A percentile compares a stretch with the other conserved stretches of the same genome.
Conservation (phyloP, 2,329 filamentous ascomycete species). For the Stachybotrys chartarum region DNA sequence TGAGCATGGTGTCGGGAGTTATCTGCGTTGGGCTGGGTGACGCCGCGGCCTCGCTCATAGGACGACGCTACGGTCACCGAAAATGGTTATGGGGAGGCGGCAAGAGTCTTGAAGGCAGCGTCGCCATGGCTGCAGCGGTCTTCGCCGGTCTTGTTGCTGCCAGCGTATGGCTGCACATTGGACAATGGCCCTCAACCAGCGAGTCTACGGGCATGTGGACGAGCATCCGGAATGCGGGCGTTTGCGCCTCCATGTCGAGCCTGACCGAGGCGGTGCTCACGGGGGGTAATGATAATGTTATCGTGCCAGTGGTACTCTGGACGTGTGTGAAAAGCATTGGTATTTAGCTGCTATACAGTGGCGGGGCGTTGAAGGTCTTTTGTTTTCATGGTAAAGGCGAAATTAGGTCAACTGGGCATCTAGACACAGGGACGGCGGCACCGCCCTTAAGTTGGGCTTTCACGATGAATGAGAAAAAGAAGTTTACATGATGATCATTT, state of each 20-base stretch:
- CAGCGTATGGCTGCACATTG: slow-evolving; percentile 67
- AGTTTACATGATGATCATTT: neutral
- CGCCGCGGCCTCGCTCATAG: slow-evolving; percentile 84
- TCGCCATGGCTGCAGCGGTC: slow-evolving; percentile 78
- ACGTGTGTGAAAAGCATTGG: slow-evolving; percentile 75
- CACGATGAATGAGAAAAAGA: neutral
- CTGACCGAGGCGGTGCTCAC: slow-evolving; percentile 92
- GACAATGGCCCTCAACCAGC: slow-evolving; percentile 59
- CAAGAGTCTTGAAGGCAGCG: slow-evolving; percentile 83
- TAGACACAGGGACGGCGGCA: neutral
- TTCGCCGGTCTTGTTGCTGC: slow-evolving; percentile 64
- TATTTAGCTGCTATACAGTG: slow-evolving; percentile 19
- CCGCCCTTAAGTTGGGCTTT: neutral
- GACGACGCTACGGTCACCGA: slow-evolving; percentile 72
- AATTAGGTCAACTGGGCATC: neutral
- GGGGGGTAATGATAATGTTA: slow-evolving; percentile 96
- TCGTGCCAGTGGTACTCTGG: slow-evolving; percentile 92
- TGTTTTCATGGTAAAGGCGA: neutral
- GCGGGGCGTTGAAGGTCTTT: slow-evolving; percentile 5
- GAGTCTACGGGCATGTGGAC: slow-evolving; percentile 28
- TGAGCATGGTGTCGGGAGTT: slow-evolving; percentile 87
- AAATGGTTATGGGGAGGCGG: slow-evolving; percentile 98
- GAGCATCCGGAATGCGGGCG: slow-evolving; percentile 55
- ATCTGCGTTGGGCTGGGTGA: slow-evolving; percentile 94
- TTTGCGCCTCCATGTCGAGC: slow-evolving; percentile 75